Base-by-base conservation (phyloP, 192 early-diverging fungal species). In the Funneliformis mosseae region DNA sequence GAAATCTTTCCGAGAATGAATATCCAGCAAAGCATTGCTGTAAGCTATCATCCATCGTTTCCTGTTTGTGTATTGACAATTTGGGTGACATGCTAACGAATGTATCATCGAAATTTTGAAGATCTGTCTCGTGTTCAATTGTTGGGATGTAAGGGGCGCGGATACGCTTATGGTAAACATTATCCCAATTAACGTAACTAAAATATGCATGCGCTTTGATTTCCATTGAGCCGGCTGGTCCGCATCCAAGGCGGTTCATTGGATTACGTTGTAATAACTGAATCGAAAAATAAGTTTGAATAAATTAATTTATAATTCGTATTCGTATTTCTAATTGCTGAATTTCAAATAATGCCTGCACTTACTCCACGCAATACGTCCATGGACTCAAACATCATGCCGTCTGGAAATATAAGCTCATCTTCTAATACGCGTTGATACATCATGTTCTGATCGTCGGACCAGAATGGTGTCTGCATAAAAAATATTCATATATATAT, bases 181-280 rank as follows among this genome's bases (percentile, higher is more conserved):
- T 86, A 23, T 94, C 89, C 94, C 94, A 97, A 78, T 94, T 87
- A 27, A 95, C 86, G 23, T 80, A 82, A 38, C 82, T 80, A 82
- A 97, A 97, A 75, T 92, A 96, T 1, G 90, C 87, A 81, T 96
- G 95, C 16, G 74, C 46, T 76, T 94, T 94, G 64, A 97, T 91
- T 9, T 94, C 89, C 4, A 82, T 82, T 0, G 86, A 86, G 41
- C 94, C 95, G 16, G 64, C 67, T 25, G 76, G 69, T 5, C 92
- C 89, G 18, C 81, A 80, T 23, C 96, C 96, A 5, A 97, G 83
- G 10, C 96, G 88, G n/a, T 81, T 69, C 0, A 68, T 61, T 3
- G 96, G 95, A 39, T 89, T 84, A 41, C 87, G 83, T 76, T 87
- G 83, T 18, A 92, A 77, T 8, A 92, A 80, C 83, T 88, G 73